Conservation (phyloP, 176 grass and related monocot species). For the Avena insularis region DNA sequence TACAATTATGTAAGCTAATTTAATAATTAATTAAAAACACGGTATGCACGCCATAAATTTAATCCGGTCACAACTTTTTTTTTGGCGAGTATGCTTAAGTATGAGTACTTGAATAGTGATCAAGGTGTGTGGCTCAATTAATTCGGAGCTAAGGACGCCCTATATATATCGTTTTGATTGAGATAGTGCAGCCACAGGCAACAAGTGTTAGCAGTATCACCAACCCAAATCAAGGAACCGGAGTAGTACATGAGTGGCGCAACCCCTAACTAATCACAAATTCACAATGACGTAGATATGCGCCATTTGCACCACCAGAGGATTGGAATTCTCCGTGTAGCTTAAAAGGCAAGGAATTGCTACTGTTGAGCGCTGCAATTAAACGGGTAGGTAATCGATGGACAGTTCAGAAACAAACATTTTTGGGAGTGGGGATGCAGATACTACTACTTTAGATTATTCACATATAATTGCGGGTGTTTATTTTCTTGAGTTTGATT, state of each 20-base stretch:
- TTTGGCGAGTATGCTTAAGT: neutral
- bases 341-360: conserved; percentile 41
- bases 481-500: conserved; percentile 3
- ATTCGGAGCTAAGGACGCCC: neutral
- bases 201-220: neutral
- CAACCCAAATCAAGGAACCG: conserved; percentile 22
- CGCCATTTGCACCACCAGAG: conserved; percentile 9
- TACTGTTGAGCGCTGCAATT: conserved; percentile 25
- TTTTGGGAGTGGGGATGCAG: neutral
- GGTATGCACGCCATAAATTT: neutral
- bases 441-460: conserved; percentile 3
- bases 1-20: neutral
- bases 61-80: neutral
- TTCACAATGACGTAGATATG: neutral
- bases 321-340: neutral
- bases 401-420: conserved; percentile 7
- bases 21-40: neutral
- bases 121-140: conserved; percentile 4
- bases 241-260: neutral
- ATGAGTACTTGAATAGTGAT: conserved; percentile 8
- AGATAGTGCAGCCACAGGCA: conserved; percentile 33
- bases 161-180: conserved; percentile 5
- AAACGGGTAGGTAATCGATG: conserved; percentile 20
- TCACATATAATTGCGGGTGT: conserved; percentile 34
- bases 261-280: conserved; percentile 43